Evolutionary conservation across 805 yeast genomes (phyloP), one percentile per base, ranked within the genome.

Genomic region (Ogataea salicorniae): DNA sequence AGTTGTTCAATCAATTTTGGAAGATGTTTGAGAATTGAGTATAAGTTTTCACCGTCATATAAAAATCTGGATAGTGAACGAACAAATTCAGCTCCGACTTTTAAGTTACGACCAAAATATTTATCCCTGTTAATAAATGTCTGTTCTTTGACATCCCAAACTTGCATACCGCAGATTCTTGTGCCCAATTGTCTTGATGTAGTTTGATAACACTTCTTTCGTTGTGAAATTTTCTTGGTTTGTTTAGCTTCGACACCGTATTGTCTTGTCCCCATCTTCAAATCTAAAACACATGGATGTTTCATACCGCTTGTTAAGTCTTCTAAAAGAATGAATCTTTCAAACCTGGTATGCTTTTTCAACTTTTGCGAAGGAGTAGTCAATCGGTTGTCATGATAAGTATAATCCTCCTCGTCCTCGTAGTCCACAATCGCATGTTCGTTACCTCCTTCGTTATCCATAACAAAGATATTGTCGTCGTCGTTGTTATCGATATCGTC

Each of bases 201-300:
- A 0, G 98, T 92, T 47, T 72, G 67, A 3, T 75, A 69, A 66
- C 99, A 94, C 67, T 94, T 94, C 46, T 74, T 73, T 34, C 87
- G 69, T 68, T 94, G 99, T 0, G 96, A 87, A 42, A 69, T 62
- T 60, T 82, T 84, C 66, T 94, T 94, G 42, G 80, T 69, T 14
- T 68, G 64, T 6, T 75, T 74, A 0, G 98, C 97, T 53, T 90
- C 96, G n/a, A 92, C 84, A 9, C 99, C 99, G 60, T 94, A 94
- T 67, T 94, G 99, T 49, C 99, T 75, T 0, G 99, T 92, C 0
- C 99, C 99, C 98, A 94, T 94, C 63, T 94, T 94, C 57, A 94
- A 72, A 67, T 94, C 99, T 43, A 94, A 70, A 0, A 92, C 98
- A 62, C 97, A 91, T 0, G 99, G 97, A 53, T 77, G 78, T 31